Conservation (phyloP, 2,329 filamentous ascomycete species). For the Myrmaecium sp. region DNA sequence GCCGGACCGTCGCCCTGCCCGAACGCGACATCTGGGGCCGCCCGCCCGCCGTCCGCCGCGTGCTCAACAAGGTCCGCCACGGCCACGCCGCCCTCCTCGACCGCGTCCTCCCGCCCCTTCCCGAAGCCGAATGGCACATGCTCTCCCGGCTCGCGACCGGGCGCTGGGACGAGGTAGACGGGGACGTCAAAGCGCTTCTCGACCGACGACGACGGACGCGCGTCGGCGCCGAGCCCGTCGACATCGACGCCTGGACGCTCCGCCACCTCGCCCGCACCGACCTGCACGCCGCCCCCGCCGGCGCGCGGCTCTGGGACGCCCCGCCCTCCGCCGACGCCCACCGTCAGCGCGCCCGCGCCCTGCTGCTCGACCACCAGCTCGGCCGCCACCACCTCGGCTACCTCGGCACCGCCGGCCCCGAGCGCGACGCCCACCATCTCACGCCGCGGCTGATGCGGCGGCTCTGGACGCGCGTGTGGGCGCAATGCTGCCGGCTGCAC, state of each 20-base stretch:
- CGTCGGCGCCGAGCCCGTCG: conserved; percentile 1
- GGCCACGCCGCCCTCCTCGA: conserved; percentile 28
- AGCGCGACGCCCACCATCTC: conserved; percentile 18
- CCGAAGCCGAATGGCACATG: conserved; percentile 25
- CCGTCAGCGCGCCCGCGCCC: no score
- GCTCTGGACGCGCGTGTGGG: conserved; percentile 26
- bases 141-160: conserved; percentile 24
- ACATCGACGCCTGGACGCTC: conserved; percentile 2
- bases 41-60: conserved; percentile 27
- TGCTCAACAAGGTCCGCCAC: conserved; percentile 24
- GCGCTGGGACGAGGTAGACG: no score
- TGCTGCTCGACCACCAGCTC: background rate
- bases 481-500: conserved; percentile 24
- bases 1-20: conserved; percentile 17
- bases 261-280: background rate
- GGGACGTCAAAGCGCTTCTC: no score
- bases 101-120: conserved; percentile 27
- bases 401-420: no score
- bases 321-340: no score
- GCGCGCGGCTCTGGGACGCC: no score
- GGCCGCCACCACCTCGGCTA: background rate
- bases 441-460: conserved; percentile 28
- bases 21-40: conserved; percentile 28
- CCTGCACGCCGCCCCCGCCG: no score
- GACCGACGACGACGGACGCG: no score